Base-by-base conservation (phyloP, 768 basidiomycete species). In the Termitomyces sp. region DNA sequence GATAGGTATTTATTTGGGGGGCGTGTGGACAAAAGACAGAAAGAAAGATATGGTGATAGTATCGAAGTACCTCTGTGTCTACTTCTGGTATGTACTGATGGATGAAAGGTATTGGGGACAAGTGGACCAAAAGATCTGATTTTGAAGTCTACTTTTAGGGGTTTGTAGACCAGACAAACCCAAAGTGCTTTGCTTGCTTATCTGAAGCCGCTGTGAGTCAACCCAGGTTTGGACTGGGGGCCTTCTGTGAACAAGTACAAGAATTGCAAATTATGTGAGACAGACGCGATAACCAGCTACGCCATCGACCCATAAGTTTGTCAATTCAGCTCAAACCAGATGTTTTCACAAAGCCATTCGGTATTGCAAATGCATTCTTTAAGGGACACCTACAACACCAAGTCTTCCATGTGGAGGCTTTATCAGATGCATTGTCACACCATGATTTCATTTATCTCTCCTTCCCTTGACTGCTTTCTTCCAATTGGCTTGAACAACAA, bases 201-300 rank as follows among this genome's bases (percentile, higher is more conserved):
- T 25, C 25, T 37, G 10, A 9, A 37, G 2, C 2, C 8, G 31
- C 0, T 5, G n/a, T 52, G 51, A 52, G 51, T 68, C 70, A 69
- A 72, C 72, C 72, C 72, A 72, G 70, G 68, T 50, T 73, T 71
- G 72, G 71, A 73, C 72, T 71, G 72, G 67, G 72, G 67, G 66
- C 69, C 66, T 67, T 83, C 83, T 84, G 84, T 84, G 85, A 0
- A 50, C 5, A 25, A 25, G 20, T 20, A 20, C 20, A 20, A 20
- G 20, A 20, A 20, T 20, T 20, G 20, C 20, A 20, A 20, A 4
- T 2, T 20, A 37, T 87, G 85, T 87, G 83, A 86, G 85, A 86
- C 86, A 86, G 84, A 87, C 85, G 86, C 84, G 86, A 87, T 88
- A 86, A 87, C 85, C 85, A 87, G 85, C 84, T 86, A 88, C 86